Evolutionary conservation across 1,284 basidiomycete species (phyloP), one percentile per base, ranked within the genome.

Genomic region (Ceratobasidium sp.): DNA sequence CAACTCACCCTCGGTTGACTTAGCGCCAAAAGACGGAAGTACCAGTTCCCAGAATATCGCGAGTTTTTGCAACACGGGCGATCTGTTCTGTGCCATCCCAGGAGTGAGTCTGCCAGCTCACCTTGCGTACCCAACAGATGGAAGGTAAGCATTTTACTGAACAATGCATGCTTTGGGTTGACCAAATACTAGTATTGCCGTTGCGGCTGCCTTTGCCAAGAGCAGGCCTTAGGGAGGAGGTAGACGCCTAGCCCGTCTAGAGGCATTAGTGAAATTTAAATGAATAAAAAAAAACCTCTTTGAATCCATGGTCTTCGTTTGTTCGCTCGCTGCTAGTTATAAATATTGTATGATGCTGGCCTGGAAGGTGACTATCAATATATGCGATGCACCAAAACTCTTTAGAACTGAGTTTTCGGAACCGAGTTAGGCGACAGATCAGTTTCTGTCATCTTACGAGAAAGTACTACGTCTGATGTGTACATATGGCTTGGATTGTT

Each of bases 41-140:
- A 34, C 69, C 10, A 50, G 30, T 28, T 71, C 57, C 6, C 57
- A 71, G 36, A 71, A 71, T 23, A 71, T 71, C 32, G 57, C 69
- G 1, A 60, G 69, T 34, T 71, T 71, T 45, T 71, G 69, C 30
- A 60, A 71, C 45, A 52, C 32, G 18, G 67, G 52, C 9, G 67
- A 70, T 26, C 12, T 58, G 14, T 70, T 70, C 32, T 70, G 53
- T 26, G 36, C 36, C 26, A 32, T 23, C 26, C 39, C 41, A 3
- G 53, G 67, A 3, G 30, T n/a, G 9, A 67, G 50, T 21, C 36
- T 59, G 8, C 23, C 45, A 2, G 53, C 67, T 36, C 53, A 70
- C 21, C 43, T 70, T 3, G 55, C 45, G 3, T 70, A 59, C 26
- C 41, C 67, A 2, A 46, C 18, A 0, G 53, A 70, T 30, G 67